phyloP scores from a whole-genome alignment of 768 basidiomycete genomes.

The Xerocomellus dryophilus region DNA sequence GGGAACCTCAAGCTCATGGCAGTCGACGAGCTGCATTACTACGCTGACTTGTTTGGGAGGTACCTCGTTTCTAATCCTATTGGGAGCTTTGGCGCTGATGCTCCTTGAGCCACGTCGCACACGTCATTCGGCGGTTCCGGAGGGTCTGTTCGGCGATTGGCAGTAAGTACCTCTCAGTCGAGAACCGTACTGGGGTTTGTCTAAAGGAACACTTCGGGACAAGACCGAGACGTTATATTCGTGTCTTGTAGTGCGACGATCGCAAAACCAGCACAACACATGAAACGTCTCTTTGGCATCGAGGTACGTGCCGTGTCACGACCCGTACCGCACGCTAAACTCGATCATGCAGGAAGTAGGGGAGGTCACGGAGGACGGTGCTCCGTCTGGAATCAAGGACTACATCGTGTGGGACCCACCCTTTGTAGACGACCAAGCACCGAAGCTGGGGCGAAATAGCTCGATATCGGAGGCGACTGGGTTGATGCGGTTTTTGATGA shows the following conservation, averaged over 20 bases:
- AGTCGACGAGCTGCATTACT: constrained; percentile 87
- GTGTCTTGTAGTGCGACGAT: constrained; percentile 91
- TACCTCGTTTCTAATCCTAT: constrained; percentile 21
- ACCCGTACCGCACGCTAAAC: not conserved
- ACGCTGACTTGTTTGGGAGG: constrained; percentile 79
- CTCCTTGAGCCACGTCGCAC: constrained; percentile 66
- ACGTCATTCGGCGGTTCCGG: constrained; percentile 71
- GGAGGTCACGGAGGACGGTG: constrained; percentile 74
- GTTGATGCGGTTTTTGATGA: constrained; percentile 80
- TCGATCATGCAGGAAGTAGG: constrained; percentile 46
- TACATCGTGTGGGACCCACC: constrained; percentile 77
- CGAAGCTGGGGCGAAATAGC: constrained; percentile 51
- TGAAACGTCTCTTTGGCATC: constrained; percentile 73
- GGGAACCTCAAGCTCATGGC: constrained; percentile 73
- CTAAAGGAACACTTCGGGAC: not conserved
- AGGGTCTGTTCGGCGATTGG: constrained; percentile 75
- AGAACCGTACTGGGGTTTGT: not conserved
- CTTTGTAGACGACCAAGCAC: constrained; percentile 51
- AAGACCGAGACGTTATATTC: constrained; percentile 56
- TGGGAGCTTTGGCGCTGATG: not conserved
- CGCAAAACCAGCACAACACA: constrained; percentile 68
- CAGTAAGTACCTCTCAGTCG: constrained; percentile 44
- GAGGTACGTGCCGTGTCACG: constrained; percentile 28
- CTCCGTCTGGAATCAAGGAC: constrained; percentile 78
- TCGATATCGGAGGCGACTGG: constrained; percentile 65